These are phyloP conservation scores for Cochlearia excelsa DNA, from an alignment of 345 rosid genomes.

Conservation along the genomic window DNA sequence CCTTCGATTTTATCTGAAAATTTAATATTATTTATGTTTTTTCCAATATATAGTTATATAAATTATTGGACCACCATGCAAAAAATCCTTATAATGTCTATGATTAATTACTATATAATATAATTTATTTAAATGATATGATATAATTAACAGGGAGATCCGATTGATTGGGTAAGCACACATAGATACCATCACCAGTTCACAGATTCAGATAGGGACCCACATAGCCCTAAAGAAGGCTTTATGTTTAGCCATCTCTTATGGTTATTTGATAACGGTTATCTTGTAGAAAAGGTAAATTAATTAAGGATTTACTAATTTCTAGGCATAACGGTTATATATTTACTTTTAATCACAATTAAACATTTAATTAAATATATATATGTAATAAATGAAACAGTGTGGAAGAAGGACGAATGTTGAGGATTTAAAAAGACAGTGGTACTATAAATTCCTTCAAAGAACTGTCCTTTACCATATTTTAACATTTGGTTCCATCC, in stretches of 20 bases:
- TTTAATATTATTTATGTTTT: background rate
- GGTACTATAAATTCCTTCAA: conserved; percentile 39
- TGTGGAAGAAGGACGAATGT: conserved; percentile 38
- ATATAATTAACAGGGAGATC: conserved; percentile 37
- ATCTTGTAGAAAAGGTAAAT: conserved; percentile 53
- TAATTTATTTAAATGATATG: too few relatives aligned
- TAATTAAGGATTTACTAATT: too few relatives aligned
- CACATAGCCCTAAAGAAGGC: conserved; percentile 90
- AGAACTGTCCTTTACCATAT: conserved; percentile 32
- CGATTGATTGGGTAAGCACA: conserved; percentile 90
- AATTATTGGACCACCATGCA: too few relatives aligned
- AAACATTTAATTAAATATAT: background rate
- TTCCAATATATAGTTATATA: background rate
- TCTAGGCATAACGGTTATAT: too few relatives aligned
- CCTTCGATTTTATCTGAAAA: too few relatives aligned
- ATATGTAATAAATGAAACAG: conserved; percentile 10
- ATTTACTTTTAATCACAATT: background rate
- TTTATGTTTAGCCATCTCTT: conserved; percentile 84
- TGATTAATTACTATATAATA: background rate
- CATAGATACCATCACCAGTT: conserved; percentile 88
- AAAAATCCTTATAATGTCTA: background rate
- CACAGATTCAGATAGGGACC: conserved; percentile 82
- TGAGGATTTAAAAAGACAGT: conserved; percentile 37
- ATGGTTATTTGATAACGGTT: conserved; percentile 71
- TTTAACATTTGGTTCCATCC: conserved; percentile 30